Percentiles rank a stretch among this genome's conserved stretches.
Conservation (phyloP, 2,329 filamentous ascomycete genomes). For the Alternaria sp. region DNA sequence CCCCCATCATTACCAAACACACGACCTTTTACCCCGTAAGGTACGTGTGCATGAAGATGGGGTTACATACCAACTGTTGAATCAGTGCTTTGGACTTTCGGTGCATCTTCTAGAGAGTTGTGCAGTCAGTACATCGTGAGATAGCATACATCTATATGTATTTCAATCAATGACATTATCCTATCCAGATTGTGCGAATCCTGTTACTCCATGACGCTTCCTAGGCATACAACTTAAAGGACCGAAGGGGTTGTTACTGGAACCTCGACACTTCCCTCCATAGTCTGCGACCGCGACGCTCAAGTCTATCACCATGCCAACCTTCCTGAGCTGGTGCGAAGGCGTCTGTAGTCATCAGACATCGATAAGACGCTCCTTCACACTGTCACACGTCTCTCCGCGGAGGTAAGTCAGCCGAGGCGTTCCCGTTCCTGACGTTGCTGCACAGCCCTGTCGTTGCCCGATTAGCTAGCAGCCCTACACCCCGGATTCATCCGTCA, state of each 20-base stretch:
- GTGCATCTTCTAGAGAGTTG: background rate
- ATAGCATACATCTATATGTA: background rate
- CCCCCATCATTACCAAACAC: conserved; percentile 71
- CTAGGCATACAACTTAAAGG: conserved; percentile 14
- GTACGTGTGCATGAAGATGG: conserved; percentile 69
- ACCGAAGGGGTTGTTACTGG: conserved; percentile 23
- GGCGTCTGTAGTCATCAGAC: conserved; percentile 21
- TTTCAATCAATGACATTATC: conserved; percentile 10
- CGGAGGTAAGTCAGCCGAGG: conserved; percentile 21
- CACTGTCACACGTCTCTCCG: conserved; percentile 38
- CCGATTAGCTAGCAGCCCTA: conserved; percentile 9
- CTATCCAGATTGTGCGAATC: background rate
- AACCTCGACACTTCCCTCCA: conserved; percentile 11
- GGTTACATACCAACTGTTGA: conserved; percentile 57
- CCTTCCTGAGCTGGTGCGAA: conserved; percentile 35
- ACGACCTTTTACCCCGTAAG: conserved; percentile 58
- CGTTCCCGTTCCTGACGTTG: conserved; percentile 9
- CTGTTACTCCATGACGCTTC: conserved; percentile 11
- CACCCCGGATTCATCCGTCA: conserved; percentile 17
- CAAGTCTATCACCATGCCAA: background rate
- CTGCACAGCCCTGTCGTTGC: conserved; percentile 12
- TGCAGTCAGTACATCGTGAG: background rate
- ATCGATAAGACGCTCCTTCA: conserved; percentile 16
- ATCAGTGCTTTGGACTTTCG: conserved; percentile 2
- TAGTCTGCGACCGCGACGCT: background rate